Base-by-base conservation (phyloP, 1,139 yeast species). In the Yamadazyma mexicana region DNA sequence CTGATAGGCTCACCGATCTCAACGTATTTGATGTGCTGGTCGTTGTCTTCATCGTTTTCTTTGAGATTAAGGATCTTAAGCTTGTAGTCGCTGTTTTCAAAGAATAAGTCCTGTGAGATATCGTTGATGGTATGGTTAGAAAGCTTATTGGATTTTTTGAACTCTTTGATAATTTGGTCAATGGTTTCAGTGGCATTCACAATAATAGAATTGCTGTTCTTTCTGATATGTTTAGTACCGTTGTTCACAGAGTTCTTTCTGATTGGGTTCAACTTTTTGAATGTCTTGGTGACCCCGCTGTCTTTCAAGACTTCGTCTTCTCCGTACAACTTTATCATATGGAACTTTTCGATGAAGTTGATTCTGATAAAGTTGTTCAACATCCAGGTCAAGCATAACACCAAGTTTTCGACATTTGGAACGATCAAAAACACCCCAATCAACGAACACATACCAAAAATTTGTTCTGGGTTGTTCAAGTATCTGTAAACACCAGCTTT, bases 401-500 rank as follows among this genome's bases (percentile, higher is more conserved):
- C 55, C 39, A 73, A 54, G 40, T 83, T 81, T 48, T 79, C 77
- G 35, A 67, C 61, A 4, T 83, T 74, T 39, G 86, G 83, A 37
- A 81, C 69, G 42, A 86, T 76, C 38, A 87, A 60, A 2, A 83
- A 79, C 14, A 82, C 66, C 15, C 95, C 95, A 91, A 91, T 85
- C 30, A 85, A 78, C 16, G 95, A 95, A 51, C 91, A 82, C 41
- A 83, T 83, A 16, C 95, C 95, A 48, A 87, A 76, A 17, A 87
- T 64, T 51, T 89, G 84, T 58, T 87, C 95, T 6, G 96, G 96
- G 55, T 87, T 86, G 58, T 87, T 87, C 56, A 87, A 71, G 58
- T 86, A 87, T 51, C 95, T 77, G 59, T 87, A 87, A 38, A 87
- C 87, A 39, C 96, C 96, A 24, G 88, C 87, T 49, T 84, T 84